These are phyloP conservation scores for Backusella tuberculispora DNA, from an alignment of 192 early-diverging fungal species.

Conservation along the genomic window DNA sequence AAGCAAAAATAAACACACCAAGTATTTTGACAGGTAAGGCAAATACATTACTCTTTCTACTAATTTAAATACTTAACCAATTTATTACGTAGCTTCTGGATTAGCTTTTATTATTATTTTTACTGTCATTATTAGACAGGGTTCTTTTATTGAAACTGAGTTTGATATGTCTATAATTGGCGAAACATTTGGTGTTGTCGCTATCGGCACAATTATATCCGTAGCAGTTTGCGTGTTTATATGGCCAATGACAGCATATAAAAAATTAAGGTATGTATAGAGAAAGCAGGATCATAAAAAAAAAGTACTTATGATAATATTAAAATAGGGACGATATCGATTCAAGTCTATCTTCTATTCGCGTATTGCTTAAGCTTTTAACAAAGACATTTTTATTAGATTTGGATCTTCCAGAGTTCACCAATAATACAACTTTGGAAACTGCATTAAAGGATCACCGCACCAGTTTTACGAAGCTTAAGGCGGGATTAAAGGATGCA, in stretches of 20 bases:
- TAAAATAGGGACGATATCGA: conserved; percentile 44
- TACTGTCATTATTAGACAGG: conserved; percentile 46
- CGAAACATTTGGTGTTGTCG: conserved; percentile 40
- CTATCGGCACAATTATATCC: conserved; percentile 45
- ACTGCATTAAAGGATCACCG: conserved; percentile 60
- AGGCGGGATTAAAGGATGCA: conserved; percentile 53
- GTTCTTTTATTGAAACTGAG: conserved; percentile 35
- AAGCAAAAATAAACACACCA: conserved; percentile 50
- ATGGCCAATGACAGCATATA: conserved; percentile 54
- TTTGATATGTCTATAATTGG: conserved; percentile 42
- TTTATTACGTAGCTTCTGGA: conserved; percentile 29
- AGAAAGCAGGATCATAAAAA: background rate
- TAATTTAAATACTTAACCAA: background rate
- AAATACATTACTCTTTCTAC: background rate
- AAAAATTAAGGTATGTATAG: conserved; percentile 37
- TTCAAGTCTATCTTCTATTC: conserved; percentile 59
- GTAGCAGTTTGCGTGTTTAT: conserved; percentile 43
- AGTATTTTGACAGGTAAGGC: conserved; percentile 49
- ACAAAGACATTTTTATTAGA: conserved; percentile 66
- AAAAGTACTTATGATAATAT: background rate
- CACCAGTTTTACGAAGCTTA: conserved; percentile 56
- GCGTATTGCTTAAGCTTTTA: conserved; percentile 59
- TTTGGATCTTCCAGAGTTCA: conserved; percentile 50
- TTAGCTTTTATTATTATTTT: conserved; percentile 56
- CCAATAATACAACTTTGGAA: conserved; percentile 57